Percentiles rank a stretch among this genome's conserved stretches.
phyloP scores from a whole-genome alignment of 1,139 yeast genomes.

The Starmera stellimalicola region DNA sequence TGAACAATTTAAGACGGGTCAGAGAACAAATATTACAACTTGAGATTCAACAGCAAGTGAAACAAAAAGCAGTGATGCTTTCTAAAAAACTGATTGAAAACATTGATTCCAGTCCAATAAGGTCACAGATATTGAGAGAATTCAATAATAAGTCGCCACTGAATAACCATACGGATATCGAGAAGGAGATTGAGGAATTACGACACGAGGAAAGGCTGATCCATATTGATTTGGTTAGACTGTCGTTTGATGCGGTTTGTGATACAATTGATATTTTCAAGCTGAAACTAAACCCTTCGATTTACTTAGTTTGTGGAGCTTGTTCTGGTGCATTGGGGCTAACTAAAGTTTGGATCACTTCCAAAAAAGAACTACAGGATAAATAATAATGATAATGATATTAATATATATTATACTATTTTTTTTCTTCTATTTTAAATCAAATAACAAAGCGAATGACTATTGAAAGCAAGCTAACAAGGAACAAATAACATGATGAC shows the following conservation, averaged over 20 bases:
- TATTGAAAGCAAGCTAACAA: too few relatives aligned
- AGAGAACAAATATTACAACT: slow-evolving; percentile 32
- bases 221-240: slow-evolving; percentile 27
- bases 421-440: neutral
- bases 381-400: neutral
- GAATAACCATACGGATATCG: slow-evolving; percentile 9
- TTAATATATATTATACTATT: neutral
- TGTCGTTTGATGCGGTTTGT: slow-evolving; percentile 32
- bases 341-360: slow-evolving; percentile 28
- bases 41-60: slow-evolving; percentile 24
- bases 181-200: slow-evolving; percentile 21
- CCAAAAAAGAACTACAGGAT: slow-evolving; percentile 16
- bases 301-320: slow-evolving; percentile 24
- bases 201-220: slow-evolving; percentile 24
- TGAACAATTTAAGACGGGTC: slow-evolving; percentile 30
- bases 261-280: slow-evolving; percentile 34
- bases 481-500: too few relatives aligned
- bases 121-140: slow-evolving; percentile 23
- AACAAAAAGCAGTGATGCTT: slow-evolving; percentile 21
- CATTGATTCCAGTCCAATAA: slow-evolving; percentile 19
- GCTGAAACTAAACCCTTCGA: slow-evolving; percentile 21
- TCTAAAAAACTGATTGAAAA: slow-evolving; percentile 17
- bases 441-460: too few relatives aligned
- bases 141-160: slow-evolving; percentile 17
- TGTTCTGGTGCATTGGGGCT: slow-evolving; percentile 32